A percentile compares a stretch with the other conserved stretches of the same genome.
These are phyloP conservation scores for Hawksworthiomyces lignivorus DNA, from an alignment of 2,329 filamentous ascomycete genomes.

Conservation along the genomic window DNA sequence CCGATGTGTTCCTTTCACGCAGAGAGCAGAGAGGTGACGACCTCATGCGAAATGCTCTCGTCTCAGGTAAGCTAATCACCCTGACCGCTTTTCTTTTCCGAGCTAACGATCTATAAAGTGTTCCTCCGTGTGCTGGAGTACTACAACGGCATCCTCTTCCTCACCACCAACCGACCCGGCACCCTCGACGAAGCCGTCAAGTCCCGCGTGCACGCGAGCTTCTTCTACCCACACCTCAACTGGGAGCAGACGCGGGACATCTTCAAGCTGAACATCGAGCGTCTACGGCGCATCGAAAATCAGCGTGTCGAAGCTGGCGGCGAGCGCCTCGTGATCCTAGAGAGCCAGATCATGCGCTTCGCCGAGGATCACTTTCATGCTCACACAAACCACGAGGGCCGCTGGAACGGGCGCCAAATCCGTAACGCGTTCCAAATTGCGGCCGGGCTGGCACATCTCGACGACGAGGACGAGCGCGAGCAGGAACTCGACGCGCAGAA, in stretches of 20 bases:
- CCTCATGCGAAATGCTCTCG: slow-evolving; percentile 25
- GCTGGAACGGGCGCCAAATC: slow-evolving; percentile 27
- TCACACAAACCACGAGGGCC: not conserved
- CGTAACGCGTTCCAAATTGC: slow-evolving; percentile 28
- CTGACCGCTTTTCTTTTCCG: no score
- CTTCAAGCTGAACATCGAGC: slow-evolving; percentile 14
- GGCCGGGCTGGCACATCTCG: no score
- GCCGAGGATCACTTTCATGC: slow-evolving; percentile 8
- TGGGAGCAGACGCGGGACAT: slow-evolving; percentile 12
- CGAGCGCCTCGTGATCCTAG: no score
- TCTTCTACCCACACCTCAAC: slow-evolving; percentile 29
- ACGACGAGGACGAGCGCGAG: no score
- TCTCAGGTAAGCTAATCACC: slow-evolving; percentile 19
- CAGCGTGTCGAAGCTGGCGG: slow-evolving; percentile 6
- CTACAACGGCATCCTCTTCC: slow-evolving; percentile 38
- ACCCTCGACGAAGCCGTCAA: slow-evolving; percentile 42
- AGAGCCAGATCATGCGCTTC: slow-evolving; percentile 11
- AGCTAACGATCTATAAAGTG: no score
- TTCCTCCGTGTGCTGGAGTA: slow-evolving; percentile 41
- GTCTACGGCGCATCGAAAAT: slow-evolving; percentile 9
- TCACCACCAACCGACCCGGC: slow-evolving; percentile 44
- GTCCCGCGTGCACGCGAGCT: slow-evolving; percentile 37
- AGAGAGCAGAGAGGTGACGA: slow-evolving; percentile 16
- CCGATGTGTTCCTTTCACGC: slow-evolving; percentile 20
- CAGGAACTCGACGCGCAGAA: no score